Conservation (phyloP, 2,329 filamentous ascomycete genomes). For the Fusarium domesticum region DNA sequence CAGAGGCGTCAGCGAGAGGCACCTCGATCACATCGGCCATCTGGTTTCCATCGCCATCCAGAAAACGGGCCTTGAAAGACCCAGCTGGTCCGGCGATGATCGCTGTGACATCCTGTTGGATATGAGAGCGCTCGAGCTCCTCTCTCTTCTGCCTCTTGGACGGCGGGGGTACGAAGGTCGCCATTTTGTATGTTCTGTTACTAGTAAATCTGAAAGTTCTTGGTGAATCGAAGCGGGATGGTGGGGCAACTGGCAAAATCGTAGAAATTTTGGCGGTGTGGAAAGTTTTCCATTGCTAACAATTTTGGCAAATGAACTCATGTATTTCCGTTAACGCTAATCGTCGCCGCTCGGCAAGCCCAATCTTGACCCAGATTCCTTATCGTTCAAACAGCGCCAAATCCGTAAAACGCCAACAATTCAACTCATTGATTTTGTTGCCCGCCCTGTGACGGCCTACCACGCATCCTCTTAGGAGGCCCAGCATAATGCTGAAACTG, state of each 20-base stretch:
- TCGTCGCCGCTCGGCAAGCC: slow-evolving; percentile 1
- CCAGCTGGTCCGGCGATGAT: slow-evolving; percentile 64
- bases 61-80: slow-evolving; percentile 81
- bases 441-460: slow-evolving; percentile 23
- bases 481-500: slow-evolving; percentile 31
- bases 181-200: slow-evolving; percentile 51
- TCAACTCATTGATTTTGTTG: slow-evolving; percentile 16
- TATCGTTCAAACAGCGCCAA: slow-evolving; percentile 13
- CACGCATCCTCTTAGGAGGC: slow-evolving; percentile 32
- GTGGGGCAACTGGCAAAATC: slow-evolving; percentile 26
- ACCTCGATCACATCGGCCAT: slow-evolving; percentile 68
- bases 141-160: slow-evolving; percentile 84
- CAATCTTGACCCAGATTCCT: slow-evolving; percentile 5
- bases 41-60: slow-evolving; percentile 75
- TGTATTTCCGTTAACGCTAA: slow-evolving; percentile 15
- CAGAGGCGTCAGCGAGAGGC: slow-evolving; percentile 77
- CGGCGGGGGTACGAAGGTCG: slow-evolving; percentile 77
- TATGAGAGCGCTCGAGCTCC: slow-evolving; percentile 64
- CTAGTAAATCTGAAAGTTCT: slow-evolving; percentile 5
- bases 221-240: slow-evolving; percentile 16
- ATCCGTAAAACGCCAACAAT: slow-evolving; percentile 11
- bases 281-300: slow-evolving; percentile 16
- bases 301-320: slow-evolving; percentile 13
- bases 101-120: slow-evolving; percentile 71
- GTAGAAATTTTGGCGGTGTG: slow-evolving; percentile 33